phyloP scores from a whole-genome alignment of 176 grass and related monocot genomes.

The Oryza coarctata region DNA sequence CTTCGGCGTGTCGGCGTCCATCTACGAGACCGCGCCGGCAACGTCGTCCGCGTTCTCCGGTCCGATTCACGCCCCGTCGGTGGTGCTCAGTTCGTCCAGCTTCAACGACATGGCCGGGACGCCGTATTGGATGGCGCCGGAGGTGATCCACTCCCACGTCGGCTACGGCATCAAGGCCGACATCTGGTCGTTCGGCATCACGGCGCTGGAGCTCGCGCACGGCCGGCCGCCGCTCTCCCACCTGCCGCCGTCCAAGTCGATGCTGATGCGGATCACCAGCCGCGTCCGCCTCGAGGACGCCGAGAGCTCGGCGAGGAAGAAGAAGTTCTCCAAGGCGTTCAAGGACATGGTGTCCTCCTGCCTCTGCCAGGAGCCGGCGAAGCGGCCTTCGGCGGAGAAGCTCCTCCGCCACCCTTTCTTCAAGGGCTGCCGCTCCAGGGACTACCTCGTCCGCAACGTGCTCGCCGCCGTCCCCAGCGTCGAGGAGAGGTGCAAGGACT shows the following conservation, averaged over 20 bases:
- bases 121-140: constrained; percentile 96
- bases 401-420: constrained; percentile 84
- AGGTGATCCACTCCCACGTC: constrained; percentile 90
- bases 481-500: constrained; percentile 57
- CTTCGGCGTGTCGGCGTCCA: constrained; percentile 92
- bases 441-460: constrained; percentile 70
- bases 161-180: constrained; percentile 93
- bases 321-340: constrained; percentile 87
- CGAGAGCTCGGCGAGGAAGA: constrained; percentile 51
- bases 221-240: constrained; percentile 81
- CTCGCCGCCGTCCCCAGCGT: constrained; percentile 54
- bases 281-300: constrained; percentile 67
- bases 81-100: constrained; percentile 34
- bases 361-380: constrained; percentile 71
- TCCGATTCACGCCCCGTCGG: constrained; percentile 11
- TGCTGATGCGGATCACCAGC: constrained; percentile 77
- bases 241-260: constrained; percentile 87
- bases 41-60: constrained; percentile 1
- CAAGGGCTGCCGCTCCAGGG: constrained; percentile 63
- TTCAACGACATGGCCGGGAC: constrained; percentile 83
- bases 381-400: constrained; percentile 79
- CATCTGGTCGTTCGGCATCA: constrained; percentile 97
- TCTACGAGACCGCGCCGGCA: constrained; percentile 58
- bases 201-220: constrained; percentile 88
- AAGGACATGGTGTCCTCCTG: constrained; percentile 85